These are phyloP conservation scores for Solanum chacoense DNA, from an alignment of 305 asterid genomes.

Conservation along the genomic window DNA sequence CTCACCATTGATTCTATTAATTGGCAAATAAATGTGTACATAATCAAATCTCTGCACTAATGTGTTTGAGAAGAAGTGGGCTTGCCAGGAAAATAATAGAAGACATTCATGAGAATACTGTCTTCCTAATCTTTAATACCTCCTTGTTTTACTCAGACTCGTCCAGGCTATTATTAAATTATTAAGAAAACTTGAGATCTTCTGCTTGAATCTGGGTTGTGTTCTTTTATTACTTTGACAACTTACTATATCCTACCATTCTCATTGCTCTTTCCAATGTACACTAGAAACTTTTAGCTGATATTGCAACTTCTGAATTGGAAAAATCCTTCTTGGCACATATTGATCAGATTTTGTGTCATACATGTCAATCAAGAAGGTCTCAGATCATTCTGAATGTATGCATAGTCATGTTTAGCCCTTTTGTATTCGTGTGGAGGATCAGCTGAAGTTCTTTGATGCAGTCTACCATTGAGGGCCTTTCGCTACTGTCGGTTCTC, in stretches of 20 bases:
- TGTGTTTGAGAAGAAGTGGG: not conserved
- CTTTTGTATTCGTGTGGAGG: constrained; percentile 54
- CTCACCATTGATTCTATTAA: not conserved
- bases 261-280: not conserved
- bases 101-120: not conserved
- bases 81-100: not conserved
- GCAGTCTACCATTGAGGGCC: constrained; percentile 88
- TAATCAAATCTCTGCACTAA: not conserved
- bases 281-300: not conserved
- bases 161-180: not conserved
- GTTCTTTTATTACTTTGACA: constrained; percentile 1
- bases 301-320: not conserved
- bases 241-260: not conserved
- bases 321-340: not conserved
- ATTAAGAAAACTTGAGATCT: not conserved
- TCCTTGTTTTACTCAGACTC: not conserved
- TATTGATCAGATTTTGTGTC: not conserved
- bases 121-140: not conserved
- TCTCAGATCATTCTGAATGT: constrained; percentile 68
- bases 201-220: not conserved
- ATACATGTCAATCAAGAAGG: not conserved
- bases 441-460: constrained; percentile 71
- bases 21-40: not conserved
- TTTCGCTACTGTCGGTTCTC: constrained; percentile 58
- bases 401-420: constrained; percentile 66